Evolutionary conservation across 2,329 filamentous ascomycete species (phyloP), one percentile per base, ranked within the genome.

Genomic region (Diplodia seriata): DNA sequence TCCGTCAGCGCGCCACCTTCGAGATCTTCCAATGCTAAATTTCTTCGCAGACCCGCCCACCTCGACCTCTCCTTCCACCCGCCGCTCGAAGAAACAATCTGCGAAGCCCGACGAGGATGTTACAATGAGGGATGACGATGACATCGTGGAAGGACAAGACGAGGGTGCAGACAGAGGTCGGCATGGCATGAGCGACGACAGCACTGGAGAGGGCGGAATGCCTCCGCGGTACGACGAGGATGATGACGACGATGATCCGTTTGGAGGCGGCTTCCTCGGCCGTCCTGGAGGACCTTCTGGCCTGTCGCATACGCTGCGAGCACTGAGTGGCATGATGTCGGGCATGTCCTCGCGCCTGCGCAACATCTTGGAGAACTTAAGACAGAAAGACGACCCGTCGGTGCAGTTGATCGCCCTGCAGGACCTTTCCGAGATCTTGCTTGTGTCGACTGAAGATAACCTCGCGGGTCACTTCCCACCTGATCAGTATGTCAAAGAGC

Each of bases 401-500:
- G 82, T 95, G 49, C 96, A 99, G 81, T 85, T 97, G 72, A 93
- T 97, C 74, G 95, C 94, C 33, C 83, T 99, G 36, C 92, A 97
- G 78, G 94, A 98, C 73, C 84, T 99, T 7, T 97, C 94, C 0
- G 94, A 99, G 79, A 90, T 98, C 66, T 84, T 99, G 5, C 84
- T 99, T 36, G 92, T 99, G 47, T 97, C 94, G 12, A 98, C 95
- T 72, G 95, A 99, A 80, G 95, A 99, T 76, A 97, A 96, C 72
- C 85, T 99, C 12, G 92, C 94, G 1, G 95, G 95, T 4, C 93
- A 97, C 75, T 98, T 99, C 78, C 92, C 92, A 0, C 93, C 95
- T 2, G 95, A 99, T 80, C 87, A 92, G 9, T 98, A 95, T 76
- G 93, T 99, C 67, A 97, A 97, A 80, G 95, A 99, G 80, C 84